Base-by-base conservation (phyloP, 2,329 filamentous ascomycete species). In the Cryphonectria nitschkei region DNA sequence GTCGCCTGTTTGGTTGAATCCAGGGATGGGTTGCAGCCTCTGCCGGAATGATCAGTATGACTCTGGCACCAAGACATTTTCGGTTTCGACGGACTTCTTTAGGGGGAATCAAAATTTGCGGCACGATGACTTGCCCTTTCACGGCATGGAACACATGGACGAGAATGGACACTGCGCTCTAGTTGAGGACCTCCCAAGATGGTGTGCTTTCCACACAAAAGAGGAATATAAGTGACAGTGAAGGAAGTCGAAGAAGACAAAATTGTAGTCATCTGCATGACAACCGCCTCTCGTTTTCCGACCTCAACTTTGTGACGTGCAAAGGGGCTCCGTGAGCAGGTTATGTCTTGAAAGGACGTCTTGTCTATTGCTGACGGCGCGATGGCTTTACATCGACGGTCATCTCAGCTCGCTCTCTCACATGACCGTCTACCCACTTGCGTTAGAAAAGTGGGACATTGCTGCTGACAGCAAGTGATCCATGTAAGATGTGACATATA, bases 71-170 rank as follows among this genome's bases (percentile, higher is more conserved):
- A 52, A 46, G 54, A 70, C 65, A 67, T 61, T 67, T 43, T 66
- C 65, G 69, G 66, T 71, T 68, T 73, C 67, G 63, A 71, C 63
- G 61, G 67, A 41, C 65, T 65, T 65, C 62, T 64, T 19, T 26
- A 56, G 70, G 63, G 66, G 71, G 71, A 16, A 64, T 32, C 43
- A 67, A 61, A 68, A 68, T 32, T 19, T 63, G 58, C 65, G 68
- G 71, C 71, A 70, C 67, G 69, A 71, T 60, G 65, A 71, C 50
- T 67, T 68, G 68, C 62, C 64, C 64, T 54, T 67, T 50, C 43
- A 68, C 67, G 63, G 69, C 70, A 68, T 62, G 69, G 69, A 71
- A 72, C 64, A 67, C 56, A 70, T 60, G 68, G 63, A 72, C 37
- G 65, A 60, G 54, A 71, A 70, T 68, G 71, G 66, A 68, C 43